phyloP scores from a whole-genome alignment of 2,329 filamentous ascomycete species.

The Fusarium albidum region DNA sequence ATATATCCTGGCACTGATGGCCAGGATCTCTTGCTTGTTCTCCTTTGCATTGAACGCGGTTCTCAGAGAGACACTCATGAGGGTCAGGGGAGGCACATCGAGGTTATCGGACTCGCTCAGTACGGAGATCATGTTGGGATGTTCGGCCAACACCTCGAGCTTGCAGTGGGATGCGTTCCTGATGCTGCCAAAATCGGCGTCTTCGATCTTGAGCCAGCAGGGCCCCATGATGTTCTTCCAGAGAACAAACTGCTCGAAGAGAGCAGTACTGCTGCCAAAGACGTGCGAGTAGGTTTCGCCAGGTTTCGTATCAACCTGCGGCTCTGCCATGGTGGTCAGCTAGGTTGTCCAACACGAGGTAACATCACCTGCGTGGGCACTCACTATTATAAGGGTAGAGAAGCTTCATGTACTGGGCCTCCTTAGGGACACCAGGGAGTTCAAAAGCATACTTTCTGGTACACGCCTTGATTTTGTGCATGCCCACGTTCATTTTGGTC shows the following conservation, averaged over 20 bases:
- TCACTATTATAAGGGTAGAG: constrained; percentile 89
- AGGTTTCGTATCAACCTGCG: constrained; percentile 73
- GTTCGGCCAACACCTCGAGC: constrained; percentile 83
- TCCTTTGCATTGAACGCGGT: constrained; percentile 89
- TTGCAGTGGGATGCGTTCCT: constrained; percentile 98
- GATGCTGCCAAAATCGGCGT: constrained; percentile 82
- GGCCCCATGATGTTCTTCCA: constrained; percentile 99
- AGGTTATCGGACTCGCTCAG: constrained; percentile 81
- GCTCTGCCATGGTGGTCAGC: constrained; percentile 56
- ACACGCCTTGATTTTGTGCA: constrained; percentile 94
- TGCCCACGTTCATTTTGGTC: constrained; percentile 82
- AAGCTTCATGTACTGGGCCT: constrained; percentile 93
- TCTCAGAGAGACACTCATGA: constrained; percentile 94
- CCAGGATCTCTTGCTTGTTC: constrained; percentile 95
- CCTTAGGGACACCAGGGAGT: constrained; percentile 83
- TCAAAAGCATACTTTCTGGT: constrained; percentile 96
- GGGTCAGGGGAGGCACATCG: constrained; percentile 84
- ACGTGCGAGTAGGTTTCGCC: constrained; percentile 94
- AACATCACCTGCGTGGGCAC: constrained; percentile 1
- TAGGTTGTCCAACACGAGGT: background rate
- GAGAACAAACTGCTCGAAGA: constrained; percentile 98
- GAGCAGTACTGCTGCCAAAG: constrained; percentile 90
- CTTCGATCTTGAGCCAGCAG: constrained; percentile 93
- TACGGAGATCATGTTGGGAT: constrained; percentile 78
- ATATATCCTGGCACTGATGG: constrained; percentile 91